Conservation (phyloP, 2,329 filamentous ascomycete species). For the Graphilbum ipis-grandicollis region DNA sequence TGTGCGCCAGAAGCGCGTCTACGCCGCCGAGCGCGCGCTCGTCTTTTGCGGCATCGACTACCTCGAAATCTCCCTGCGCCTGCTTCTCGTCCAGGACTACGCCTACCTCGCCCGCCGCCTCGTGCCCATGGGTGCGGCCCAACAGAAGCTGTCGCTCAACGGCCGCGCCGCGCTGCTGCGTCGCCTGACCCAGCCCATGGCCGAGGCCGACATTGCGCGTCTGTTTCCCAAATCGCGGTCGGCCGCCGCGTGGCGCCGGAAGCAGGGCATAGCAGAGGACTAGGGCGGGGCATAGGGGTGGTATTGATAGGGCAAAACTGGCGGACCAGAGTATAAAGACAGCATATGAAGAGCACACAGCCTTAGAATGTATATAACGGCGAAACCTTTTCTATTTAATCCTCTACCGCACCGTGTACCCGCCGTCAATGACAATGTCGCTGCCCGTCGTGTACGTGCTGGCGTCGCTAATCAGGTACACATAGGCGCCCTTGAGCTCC, state of each 20-base stretch:
- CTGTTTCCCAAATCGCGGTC: constrained; percentile 27
- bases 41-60: constrained; percentile 74
- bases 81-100: constrained; percentile 61
- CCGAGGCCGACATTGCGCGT: constrained; percentile 41
- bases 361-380: too few relatives aligned
- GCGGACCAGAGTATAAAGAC: too few relatives aligned
- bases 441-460: constrained; percentile 66
- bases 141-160: constrained; percentile 47
- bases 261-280: too few relatives aligned
- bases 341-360: too few relatives aligned
- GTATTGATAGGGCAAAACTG: too few relatives aligned
- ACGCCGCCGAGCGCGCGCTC: constrained; percentile 48
- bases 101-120: constrained; percentile 48
- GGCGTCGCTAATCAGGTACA: constrained; percentile 69
- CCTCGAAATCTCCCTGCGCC: constrained; percentile 52
- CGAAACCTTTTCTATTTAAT: neutral
- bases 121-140: constrained; percentile 51
- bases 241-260: constrained; percentile 7
- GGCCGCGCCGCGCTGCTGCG: constrained; percentile 46
- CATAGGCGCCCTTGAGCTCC: constrained; percentile 69
- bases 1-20: constrained; percentile 49
- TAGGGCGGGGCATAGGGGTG: too few relatives aligned
- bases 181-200: constrained; percentile 47
- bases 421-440: constrained; percentile 61
- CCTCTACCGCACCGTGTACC: constrained; percentile 37